Evolutionary conservation across 2,329 filamentous ascomycete genomes (phyloP).

Genomic region (Diplodia seriata): DNA sequence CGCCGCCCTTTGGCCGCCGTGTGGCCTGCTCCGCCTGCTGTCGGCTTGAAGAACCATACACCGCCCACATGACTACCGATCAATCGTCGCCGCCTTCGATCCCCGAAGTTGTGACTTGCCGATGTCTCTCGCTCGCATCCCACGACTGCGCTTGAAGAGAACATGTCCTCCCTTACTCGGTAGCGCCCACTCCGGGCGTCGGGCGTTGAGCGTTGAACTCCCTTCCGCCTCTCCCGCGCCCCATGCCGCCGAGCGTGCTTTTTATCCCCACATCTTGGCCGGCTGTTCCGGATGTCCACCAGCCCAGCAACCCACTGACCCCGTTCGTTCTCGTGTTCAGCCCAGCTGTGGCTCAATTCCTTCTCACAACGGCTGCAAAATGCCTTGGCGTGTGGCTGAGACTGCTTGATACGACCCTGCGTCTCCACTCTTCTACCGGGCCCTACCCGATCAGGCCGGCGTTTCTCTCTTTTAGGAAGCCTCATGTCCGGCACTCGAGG

Average conservation of each 20-base stretch:
- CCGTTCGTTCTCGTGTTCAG: constrained; percentile 10
- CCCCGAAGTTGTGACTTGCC: constrained; percentile 1
- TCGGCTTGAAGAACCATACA: not conserved
- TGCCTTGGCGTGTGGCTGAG: constrained; percentile 24
- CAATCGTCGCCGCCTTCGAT: constrained; percentile 2
- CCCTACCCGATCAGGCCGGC: not conserved
- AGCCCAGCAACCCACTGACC: not conserved
- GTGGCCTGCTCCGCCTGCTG: not conserved
- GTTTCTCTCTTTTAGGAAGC: not conserved
- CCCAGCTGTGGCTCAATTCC: not conserved
- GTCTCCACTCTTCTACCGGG: not conserved
- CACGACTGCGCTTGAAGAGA: not conserved
- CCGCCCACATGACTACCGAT: constrained; percentile 11
- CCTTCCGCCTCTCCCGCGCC: not conserved
- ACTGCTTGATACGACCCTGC: constrained; percentile 16
- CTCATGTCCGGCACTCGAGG: not conserved
- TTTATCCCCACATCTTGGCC: not conserved
- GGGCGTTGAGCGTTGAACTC: not conserved
- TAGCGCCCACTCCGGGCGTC: not conserved
- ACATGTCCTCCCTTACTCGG: constrained; percentile 20
- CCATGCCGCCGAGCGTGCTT: too few relatives aligned
- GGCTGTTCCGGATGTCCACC: not conserved
- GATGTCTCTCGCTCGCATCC: not conserved
- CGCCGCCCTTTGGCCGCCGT: not conserved
- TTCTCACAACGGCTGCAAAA: not conserved